These are phyloP conservation scores for Boletus rubroflammeus DNA, from an alignment of 768 basidiomycete genomes.

Conservation along the genomic window DNA sequence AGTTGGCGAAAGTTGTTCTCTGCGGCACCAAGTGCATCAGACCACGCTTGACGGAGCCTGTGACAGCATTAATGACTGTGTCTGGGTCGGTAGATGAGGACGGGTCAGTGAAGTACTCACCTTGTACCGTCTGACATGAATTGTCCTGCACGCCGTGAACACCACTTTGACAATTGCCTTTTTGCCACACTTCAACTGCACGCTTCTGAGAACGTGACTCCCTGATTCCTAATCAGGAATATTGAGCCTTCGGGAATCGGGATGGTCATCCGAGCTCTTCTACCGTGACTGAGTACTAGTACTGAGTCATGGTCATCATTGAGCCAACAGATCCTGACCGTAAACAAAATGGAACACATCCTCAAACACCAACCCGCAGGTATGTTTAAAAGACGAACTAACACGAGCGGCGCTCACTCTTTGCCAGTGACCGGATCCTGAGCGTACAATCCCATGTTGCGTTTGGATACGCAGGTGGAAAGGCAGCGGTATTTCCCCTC, in stretches of 20 bases:
- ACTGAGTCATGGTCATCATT: slow-evolving; percentile 9
- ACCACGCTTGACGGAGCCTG: slow-evolving; percentile 84
- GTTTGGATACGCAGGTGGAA: slow-evolving; percentile 90
- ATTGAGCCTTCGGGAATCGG: not conserved
- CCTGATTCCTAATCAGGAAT: slow-evolving; percentile 3
- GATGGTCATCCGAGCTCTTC: not conserved
- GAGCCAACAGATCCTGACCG: not conserved
- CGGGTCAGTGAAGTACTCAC: slow-evolving; percentile 30
- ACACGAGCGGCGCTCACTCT: slow-evolving; percentile 5
- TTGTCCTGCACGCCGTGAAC: not conserved
- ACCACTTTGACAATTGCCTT: not conserved
- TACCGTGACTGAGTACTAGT: no score
- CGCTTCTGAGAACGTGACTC: slow-evolving; percentile 2
- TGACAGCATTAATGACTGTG: not conserved
- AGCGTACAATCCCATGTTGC: slow-evolving; percentile 94
- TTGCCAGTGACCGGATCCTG: slow-evolving; percentile 55
- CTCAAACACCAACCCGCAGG: slow-evolving; percentile 3
- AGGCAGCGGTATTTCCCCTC: slow-evolving; percentile 72
- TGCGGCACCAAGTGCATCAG: slow-evolving; percentile 67
- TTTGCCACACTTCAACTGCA: not conserved
- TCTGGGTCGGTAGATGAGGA: not conserved
- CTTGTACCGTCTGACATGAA: slow-evolving; percentile 60
- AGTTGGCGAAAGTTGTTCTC: slow-evolving; percentile 76
- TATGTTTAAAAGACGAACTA: not conserved
- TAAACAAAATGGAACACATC: not conserved